Evolutionary conservation across 225 moss, liverwort and hornwort genomes (phyloP), one percentile per base, ranked within the genome.

Genomic region (Pseudisothecium myosuroides): DNA sequence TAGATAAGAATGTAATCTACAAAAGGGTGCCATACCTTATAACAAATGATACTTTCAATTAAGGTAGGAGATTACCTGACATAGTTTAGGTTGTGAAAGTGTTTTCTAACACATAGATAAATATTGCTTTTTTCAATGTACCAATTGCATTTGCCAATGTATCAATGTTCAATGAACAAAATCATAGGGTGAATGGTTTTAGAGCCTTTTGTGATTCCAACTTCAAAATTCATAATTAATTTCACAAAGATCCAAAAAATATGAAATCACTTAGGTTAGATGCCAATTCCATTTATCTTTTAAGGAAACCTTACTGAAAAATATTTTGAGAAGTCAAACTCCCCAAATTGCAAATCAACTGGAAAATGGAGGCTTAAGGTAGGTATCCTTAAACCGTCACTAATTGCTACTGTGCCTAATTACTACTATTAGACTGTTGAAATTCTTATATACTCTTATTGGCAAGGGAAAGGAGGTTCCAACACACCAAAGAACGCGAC

Each of bases 11-110:
- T 14, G 1, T 5, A 52, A 0, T 12, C 34, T 13, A 32, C 0
- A 12, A 50, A 3, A 76, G 1, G 28, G 34, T 13, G 22, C 8
- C 5, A 12, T 22, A 52, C 8, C 21, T 52, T 50, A 34, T 5
- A 34, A 34, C 0, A 0, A 49, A 34, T 21, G 50, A 50, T 76
- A 34, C 3, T 50, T 50, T 76, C 8, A 14, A 76, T 34, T 20
- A 75, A 18, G 18, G 31, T 73, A 47, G 11, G 17, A 29, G 11
- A 11, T 74, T 4, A 47, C 11, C 18, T 29, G 7, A 29, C 9
- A 10, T 0, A 29, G 0, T 47, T 74, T 2, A 31, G 0, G 1
- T 11, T 74, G 0, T 18, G 0, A 75, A 31, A 75, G 12, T 0
- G 1, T 7, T 75, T 1, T 49, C 4, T 31, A 47, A 31, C 2